phyloP scores from a whole-genome alignment of 352 stramenopile species.

The Globisporangium apiculatum region DNA sequence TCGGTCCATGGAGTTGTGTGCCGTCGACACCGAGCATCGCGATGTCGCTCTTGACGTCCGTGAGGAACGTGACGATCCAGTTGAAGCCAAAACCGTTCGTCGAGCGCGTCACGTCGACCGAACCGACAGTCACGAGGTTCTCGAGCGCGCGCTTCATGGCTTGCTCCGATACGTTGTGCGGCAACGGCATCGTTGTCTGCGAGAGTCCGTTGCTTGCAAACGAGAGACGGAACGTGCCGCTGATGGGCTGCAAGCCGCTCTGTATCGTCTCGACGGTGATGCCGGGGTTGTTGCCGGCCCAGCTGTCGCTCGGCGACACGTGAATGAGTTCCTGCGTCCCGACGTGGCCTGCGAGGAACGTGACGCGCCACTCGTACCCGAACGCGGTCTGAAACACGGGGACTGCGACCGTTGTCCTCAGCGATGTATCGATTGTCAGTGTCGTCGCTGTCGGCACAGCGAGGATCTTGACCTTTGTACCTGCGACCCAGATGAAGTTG shows the following conservation, averaged over 20 bases:
- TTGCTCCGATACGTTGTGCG: slow-evolving; percentile 80
- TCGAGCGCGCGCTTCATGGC: slow-evolving; percentile 87
- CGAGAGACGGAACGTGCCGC: slow-evolving; percentile 84
- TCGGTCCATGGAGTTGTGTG: slow-evolving; percentile 88
- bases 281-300: slow-evolving; percentile 90
- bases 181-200: slow-evolving; percentile 82
- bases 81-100: slow-evolving; percentile 94
- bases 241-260: slow-evolving; percentile 88
- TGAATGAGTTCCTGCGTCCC: slow-evolving; percentile 85
- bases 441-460: background rate
- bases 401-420: slow-evolving; percentile 24
- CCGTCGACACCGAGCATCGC: slow-evolving; percentile 87
- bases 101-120: slow-evolving; percentile 82
- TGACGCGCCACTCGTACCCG: slow-evolving; percentile 73
- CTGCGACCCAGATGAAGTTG: slow-evolving; percentile 54
- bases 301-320: slow-evolving; percentile 84
- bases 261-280: slow-evolving; percentile 76
- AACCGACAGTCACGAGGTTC: slow-evolving; percentile 78
- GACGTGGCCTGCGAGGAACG: slow-evolving; percentile 68
- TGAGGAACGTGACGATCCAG: slow-evolving; percentile 93
- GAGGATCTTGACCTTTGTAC: slow-evolving; percentile 27
- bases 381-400: slow-evolving; percentile 64
- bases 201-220: slow-evolving; percentile 60
- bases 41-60: slow-evolving; percentile 71
- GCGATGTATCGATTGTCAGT: slow-evolving; percentile 13